Evolutionary conservation across 345 rosid species (phyloP).

Genomic region (Linum usitatissimum): DNA sequence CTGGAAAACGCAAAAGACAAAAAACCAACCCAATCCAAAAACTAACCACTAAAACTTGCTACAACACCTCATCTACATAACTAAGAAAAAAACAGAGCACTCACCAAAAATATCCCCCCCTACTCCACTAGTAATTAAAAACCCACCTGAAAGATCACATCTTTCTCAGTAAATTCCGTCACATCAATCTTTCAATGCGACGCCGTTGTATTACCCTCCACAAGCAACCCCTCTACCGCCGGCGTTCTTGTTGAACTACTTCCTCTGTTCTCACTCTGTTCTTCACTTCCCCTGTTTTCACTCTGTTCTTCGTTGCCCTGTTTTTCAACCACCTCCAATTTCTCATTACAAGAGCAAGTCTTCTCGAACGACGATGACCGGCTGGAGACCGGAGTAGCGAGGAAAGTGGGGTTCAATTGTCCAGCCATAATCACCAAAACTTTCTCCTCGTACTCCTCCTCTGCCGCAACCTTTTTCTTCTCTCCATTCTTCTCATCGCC

Average conservation of each 20-base stretch:
- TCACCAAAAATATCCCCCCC: background rate
- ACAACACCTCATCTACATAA: conserved; percentile 8
- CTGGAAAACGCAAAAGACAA: conserved; percentile 1
- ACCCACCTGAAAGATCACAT: background rate
- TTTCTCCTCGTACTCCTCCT: conserved; percentile 47
- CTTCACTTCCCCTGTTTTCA: background rate
- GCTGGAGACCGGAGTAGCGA: conserved; percentile 60
- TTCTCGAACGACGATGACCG: conserved; percentile 2
- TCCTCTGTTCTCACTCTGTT: too few species aligned
- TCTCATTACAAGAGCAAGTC: background rate
- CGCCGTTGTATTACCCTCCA: background rate
- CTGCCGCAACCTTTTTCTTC: conserved; percentile 10
- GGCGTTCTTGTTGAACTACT: background rate
- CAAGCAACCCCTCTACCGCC: background rate
- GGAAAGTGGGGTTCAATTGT: conserved; percentile 49
- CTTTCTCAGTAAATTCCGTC: background rate
- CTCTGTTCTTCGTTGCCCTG: background rate
- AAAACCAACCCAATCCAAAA: too few species aligned
- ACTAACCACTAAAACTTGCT: background rate
- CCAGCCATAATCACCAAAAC: conserved; percentile 88
- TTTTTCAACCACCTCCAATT: background rate
- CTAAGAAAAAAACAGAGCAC: background rate
- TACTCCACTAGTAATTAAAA: too few species aligned
- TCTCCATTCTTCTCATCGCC: conserved; percentile 13
- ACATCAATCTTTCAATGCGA: background rate